Conservation (phyloP, 2,329 filamentous ascomycete species). For the Dendryphion nanum region DNA sequence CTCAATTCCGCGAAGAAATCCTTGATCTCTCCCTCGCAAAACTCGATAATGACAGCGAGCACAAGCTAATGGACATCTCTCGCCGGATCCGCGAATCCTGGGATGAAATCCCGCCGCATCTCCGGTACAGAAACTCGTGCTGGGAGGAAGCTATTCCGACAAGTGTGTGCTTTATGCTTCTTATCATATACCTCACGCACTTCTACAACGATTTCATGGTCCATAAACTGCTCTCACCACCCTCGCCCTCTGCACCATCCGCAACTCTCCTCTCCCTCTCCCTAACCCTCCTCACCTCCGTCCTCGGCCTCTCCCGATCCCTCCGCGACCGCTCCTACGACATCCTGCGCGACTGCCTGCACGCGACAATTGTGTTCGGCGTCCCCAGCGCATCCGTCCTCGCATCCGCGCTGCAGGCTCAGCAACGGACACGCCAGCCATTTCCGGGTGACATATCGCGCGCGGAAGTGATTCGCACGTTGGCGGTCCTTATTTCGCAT, state of each 20-base stretch:
- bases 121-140: slow-evolving; percentile 28
- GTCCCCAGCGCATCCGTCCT: slow-evolving; percentile 29
- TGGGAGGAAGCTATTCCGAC: slow-evolving; percentile 24
- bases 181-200: slow-evolving; percentile 30
- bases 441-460: slow-evolving; percentile 35
- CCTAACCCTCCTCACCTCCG: slow-evolving; percentile 19
- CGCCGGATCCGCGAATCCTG: slow-evolving; percentile 24
- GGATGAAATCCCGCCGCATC: slow-evolving; percentile 25
- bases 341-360: slow-evolving; percentile 29
- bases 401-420: slow-evolving; percentile 28
- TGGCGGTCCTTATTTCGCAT: slow-evolving; percentile 41
- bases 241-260: slow-evolving; percentile 22
- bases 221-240: slow-evolving; percentile 26
- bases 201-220: slow-evolving; percentile 39
- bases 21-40: slow-evolving; percentile 14
- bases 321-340: slow-evolving; percentile 33
- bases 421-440: slow-evolving; percentile 20
- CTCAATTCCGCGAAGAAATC: slow-evolving; percentile 30
- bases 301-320: neutral
- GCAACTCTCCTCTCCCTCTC: slow-evolving; percentile 27
- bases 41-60: slow-evolving; percentile 7
- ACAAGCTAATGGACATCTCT: slow-evolving; percentile 28
- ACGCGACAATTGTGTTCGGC: slow-evolving; percentile 27
- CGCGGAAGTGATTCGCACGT: slow-evolving; percentile 38
- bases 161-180: slow-evolving; percentile 33